Percentiles rank a stretch among this genome's conserved stretches.
Evolutionary conservation across 352 stramenopile genomes (phyloP).

Genomic region (Pythium aristosporum): DNA sequence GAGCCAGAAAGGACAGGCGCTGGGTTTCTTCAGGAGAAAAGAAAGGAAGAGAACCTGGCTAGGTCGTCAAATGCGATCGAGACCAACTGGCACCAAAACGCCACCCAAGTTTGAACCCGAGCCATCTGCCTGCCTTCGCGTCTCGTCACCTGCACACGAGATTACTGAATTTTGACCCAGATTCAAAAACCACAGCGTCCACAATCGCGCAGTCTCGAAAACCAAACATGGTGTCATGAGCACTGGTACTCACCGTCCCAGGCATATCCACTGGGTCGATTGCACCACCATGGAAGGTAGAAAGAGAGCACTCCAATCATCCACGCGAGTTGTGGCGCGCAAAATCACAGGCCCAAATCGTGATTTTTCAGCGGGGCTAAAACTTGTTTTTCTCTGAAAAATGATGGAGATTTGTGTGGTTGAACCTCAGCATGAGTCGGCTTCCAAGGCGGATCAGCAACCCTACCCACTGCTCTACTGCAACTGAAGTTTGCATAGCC

Average conservation of each 20-base stretch:
- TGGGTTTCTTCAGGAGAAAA: background rate
- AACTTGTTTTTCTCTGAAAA: too few species aligned
- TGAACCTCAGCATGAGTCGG: conserved; percentile 19
- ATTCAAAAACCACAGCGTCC: background rate
- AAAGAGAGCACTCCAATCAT: too few species aligned
- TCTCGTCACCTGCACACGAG: background rate
- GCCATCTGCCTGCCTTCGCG: conserved; percentile 4
- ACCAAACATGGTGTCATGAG: too few species aligned
- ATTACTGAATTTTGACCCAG: conserved; percentile 3
- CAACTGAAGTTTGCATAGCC: conserved; percentile 32
- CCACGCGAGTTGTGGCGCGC: too few species aligned
- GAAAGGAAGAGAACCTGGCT: conserved; percentile 3
- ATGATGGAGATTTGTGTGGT: background rate
- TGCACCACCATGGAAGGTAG: too few species aligned
- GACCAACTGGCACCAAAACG: conserved; percentile 14
- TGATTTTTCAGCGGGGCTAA: too few species aligned
- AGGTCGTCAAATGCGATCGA: conserved; percentile 12
- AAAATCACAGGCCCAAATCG: too few species aligned
- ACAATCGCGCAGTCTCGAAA: too few species aligned
- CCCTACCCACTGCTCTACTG: conserved; percentile 28
- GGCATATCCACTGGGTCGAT: too few species aligned
- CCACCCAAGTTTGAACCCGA: conserved; percentile 18
- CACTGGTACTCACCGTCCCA: too few species aligned
- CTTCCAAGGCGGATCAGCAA: conserved; percentile 3
- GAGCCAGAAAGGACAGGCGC: conserved; percentile 19